Evolutionary conservation across 1,139 yeast genomes (phyloP).

Genomic region (Yamadazyma sp.): DNA sequence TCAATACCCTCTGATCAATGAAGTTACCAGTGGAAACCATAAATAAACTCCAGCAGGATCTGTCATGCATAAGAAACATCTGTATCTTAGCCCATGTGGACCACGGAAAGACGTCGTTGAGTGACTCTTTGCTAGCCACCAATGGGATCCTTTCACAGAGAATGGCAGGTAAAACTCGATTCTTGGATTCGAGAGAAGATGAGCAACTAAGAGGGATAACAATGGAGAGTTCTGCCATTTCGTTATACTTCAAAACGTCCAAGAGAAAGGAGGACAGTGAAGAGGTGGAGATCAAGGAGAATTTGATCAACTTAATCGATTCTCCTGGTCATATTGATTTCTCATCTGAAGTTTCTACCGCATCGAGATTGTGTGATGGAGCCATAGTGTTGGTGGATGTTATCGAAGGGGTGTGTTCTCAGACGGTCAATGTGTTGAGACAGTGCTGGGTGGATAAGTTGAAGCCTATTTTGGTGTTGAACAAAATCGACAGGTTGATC

Average conservation of each 20-base stretch:
- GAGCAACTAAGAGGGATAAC: constrained; percentile 96
- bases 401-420: constrained; percentile 97
- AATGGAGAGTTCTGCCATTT: constrained; percentile 94
- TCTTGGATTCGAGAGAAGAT: constrained; percentile 90
- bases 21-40: constrained; percentile 63
- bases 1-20: constrained; percentile 26
- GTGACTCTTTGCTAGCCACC: constrained; percentile 89
- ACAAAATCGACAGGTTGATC: constrained; percentile 86
- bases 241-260: constrained; percentile 73
- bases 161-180: constrained; percentile 93
- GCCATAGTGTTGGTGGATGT: constrained; percentile 94
- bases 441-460: constrained; percentile 95
- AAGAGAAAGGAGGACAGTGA: constrained; percentile 36
- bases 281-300: constrained; percentile 60
- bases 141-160: constrained; percentile 95
- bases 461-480: constrained; percentile 86
- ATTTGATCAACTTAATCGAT: constrained; percentile 87
- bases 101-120: constrained; percentile 94
- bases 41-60: constrained; percentile 64
- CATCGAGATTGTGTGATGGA: constrained; percentile 94
- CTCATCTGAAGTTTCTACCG: constrained; percentile 92
- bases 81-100: constrained; percentile 98
- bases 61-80: constrained; percentile 76
- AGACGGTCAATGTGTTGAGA: constrained; percentile 89
- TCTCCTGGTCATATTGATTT: constrained; percentile 99